These are phyloP conservation scores for Coelastrella sp. DNA, from an alignment of 139 green algal genomes.

Conservation along the genomic window DNA sequence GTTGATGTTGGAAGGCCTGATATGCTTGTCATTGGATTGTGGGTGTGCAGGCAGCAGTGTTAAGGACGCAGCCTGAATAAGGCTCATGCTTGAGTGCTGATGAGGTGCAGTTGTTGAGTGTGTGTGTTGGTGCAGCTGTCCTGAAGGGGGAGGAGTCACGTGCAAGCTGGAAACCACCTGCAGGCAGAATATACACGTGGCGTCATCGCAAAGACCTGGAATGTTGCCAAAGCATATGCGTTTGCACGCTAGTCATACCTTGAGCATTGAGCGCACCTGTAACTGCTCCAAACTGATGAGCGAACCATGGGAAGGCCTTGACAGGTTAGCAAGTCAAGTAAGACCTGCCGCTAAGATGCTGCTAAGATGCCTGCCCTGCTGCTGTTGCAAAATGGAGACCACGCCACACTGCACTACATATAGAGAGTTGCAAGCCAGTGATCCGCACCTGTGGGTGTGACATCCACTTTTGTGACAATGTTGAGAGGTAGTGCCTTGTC, in stretches of 20 bases:
- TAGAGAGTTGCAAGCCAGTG: background rate
- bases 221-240: background rate
- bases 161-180: constrained; percentile 16
- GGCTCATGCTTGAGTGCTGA: constrained; percentile 17
- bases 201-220: background rate
- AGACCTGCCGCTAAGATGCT: too few species aligned
- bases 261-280: too few species aligned
- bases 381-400: too few species aligned
- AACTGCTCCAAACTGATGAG: too few species aligned
- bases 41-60: background rate
- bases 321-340: too few species aligned
- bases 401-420: too few species aligned
- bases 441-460: constrained; percentile 10
- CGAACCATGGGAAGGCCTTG: too few species aligned
- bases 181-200: background rate
- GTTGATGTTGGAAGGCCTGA: background rate
- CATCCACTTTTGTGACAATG: constrained; percentile 24
- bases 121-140: constrained; percentile 31
- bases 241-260: background rate
- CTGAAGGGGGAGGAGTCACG: constrained; percentile 42
- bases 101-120: constrained; percentile 24
- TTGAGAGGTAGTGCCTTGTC: constrained; percentile 39
- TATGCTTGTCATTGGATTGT: background rate
- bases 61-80: background rate
- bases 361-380: too few species aligned